Evolutionary conservation across 106 monocot species (phyloP), one percentile per base, ranked within the genome.

Genomic region (Dioscorea dumetorum): DNA sequence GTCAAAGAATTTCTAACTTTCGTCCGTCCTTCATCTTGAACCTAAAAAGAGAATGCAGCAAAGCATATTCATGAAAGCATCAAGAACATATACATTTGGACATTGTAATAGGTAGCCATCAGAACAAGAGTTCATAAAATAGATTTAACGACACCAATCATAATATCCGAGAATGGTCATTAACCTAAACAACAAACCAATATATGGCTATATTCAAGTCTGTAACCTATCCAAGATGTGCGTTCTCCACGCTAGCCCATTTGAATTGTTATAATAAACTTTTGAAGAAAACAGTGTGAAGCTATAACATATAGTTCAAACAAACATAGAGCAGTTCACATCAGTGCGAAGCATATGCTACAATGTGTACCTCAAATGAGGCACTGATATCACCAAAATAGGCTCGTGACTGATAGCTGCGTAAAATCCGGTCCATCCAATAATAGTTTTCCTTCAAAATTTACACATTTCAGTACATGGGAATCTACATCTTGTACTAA

Each of bases 361-460:
- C 2, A 10, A 54, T 0, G 10, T 35, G 13, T 70, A 99, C 99
- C 89, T 93, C 68, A 74, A 90, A 99, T 63, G 99, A 85, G 34
- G 66, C 71, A 71, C 83, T 80, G 63, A 87, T 72, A 70, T 99
- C 93, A 60, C 93, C 93, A 77, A 74, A 76, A 78, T 93, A 99
- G 28, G 85, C 59, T 62, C 99, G 80, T 73, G 99, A 93, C 50
- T 99, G 92, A 62, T 93, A 99, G 76, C 93, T 83, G 61, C 87
- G 92, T 59, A 99, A 68, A 66, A 99, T 90, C 51, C 93, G 66
- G 70, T 93, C 99, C 73, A 99, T 64, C 99, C 99, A 99, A 61
- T 90, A 99, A 72, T 87, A 93, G 24, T 99, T 99, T 78, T 99
- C 99, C 99, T 99, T 76, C 22, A 78, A 73, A 63, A 51, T 48